A percentile compares a stretch with the other conserved stretches of the same genome.
Evolutionary conservation across 2,329 filamentous ascomycete genomes (phyloP).

Genomic region (Fusarium verticillioides): DNA sequence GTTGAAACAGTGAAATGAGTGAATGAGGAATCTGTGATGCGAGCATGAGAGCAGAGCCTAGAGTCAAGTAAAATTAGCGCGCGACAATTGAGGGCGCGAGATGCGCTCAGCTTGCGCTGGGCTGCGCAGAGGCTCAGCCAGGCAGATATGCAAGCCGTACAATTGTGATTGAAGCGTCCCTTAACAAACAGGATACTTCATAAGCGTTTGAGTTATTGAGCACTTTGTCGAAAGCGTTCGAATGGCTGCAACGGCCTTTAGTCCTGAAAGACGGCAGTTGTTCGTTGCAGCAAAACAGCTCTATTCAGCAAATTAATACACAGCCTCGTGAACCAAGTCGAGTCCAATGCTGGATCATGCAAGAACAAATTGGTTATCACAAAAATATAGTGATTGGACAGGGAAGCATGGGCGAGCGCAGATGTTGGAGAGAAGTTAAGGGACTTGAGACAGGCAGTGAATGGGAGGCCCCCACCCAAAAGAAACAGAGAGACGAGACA

Average conservation of each 20-base stretch:
- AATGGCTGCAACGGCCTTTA: neutral
- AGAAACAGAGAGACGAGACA: neutral
- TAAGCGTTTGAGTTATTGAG: neutral
- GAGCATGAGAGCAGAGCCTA: neutral
- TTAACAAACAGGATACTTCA: neutral
- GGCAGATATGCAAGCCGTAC: neutral
- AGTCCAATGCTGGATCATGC: neutral
- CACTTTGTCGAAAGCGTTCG: neutral
- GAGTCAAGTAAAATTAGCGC: neutral
- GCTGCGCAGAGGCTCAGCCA: neutral
- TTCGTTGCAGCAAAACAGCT: neutral
- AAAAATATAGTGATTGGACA: slow-evolving; percentile 27
- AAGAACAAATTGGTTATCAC: slow-evolving; percentile 19
- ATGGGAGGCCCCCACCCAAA: neutral
- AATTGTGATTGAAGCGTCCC: neutral
- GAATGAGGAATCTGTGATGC: neutral
- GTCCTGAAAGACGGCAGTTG: neutral
- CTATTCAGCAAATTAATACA: neutral
- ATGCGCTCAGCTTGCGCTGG: slow-evolving; percentile 5
- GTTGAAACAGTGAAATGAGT: neutral
- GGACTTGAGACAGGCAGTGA: slow-evolving; percentile 24
- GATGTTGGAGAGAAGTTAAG: neutral
- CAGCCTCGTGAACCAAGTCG: neutral
- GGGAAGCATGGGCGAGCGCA: neutral
- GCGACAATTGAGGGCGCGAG: neutral